Base-by-base conservation (phyloP, 208 protist genomes). In the Leishmania aethiopica region DNA sequence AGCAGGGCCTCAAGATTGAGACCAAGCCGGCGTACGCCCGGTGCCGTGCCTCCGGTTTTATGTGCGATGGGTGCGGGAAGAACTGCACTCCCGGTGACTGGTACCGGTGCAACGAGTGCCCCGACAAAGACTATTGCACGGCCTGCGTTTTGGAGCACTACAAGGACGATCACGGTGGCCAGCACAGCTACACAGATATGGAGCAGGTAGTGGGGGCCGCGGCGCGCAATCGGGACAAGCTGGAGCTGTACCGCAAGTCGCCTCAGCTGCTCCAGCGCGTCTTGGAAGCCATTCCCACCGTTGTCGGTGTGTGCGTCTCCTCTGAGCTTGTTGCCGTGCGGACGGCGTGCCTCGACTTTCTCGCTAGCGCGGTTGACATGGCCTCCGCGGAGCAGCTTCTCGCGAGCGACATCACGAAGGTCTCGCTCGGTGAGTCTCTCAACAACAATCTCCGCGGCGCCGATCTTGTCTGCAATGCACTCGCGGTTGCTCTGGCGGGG, bases 91-190 rank as follows among this genome's bases (percentile, higher is more conserved):
- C 85, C 1, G 87, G 84, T 1, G 87, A 95, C 77, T 97, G 95
- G 95, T 97, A 91, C 77, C 92, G 91, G 57, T 96, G 95, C 87
- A 96, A 97, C 78, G 88, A 91, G 40, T 96, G 93, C 76, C 13
- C 49, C 1, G 92, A 97, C 74, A 87, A 83, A 40, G 95, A 97
- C 82, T 93, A 90, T 77, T 97, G 95, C 87, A 84, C 80, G 22
- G 62, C 81, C 45, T 97, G 95, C 67, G 28, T 97, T 3, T 79
- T 95, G 45, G 81, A 87, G 45, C 75, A 90, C 45, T 88, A 81
- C 78, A 78, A 75, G 17, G 77, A 87, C n/a, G 90, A 95, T 84
- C 55, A 73, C 37, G 81, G 64, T 40, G 84, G 81, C 47, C 82
- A 60, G 35, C 93, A 96, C 82, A 89, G 75, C 71, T 97, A 95